A percentile compares a stretch with the other conserved stretches of the same genome.
Conservation (phyloP, 2,329 filamentous ascomycete species). For the Juglanconis oblonga region DNA sequence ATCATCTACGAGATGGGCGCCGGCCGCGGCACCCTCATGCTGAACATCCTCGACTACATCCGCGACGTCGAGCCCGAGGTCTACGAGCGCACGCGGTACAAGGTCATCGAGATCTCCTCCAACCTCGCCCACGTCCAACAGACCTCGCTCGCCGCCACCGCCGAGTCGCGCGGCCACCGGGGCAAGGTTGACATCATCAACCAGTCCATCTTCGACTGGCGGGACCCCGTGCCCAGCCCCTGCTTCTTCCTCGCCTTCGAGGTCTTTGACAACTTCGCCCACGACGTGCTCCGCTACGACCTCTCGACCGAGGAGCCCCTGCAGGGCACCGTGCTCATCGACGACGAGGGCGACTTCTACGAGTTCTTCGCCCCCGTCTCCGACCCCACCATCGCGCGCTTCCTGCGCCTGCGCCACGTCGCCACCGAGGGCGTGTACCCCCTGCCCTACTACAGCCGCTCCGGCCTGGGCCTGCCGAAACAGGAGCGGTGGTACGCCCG, state of each 20-base stretch:
- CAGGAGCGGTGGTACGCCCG: slow-evolving; percentile 7
- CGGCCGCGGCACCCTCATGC: slow-evolving; percentile 94
- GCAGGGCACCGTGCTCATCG: slow-evolving; percentile 86
- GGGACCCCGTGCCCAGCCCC: slow-evolving; percentile 79
- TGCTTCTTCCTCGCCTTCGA: slow-evolving; percentile 98
- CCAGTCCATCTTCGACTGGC: slow-evolving; percentile 92
- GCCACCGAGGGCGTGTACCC: slow-evolving; percentile 65
- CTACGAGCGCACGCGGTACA: slow-evolving; percentile 89
- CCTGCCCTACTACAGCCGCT: slow-evolving; percentile 50
- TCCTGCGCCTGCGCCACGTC: slow-evolving; percentile 78
- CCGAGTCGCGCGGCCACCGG: slow-evolving; percentile 70
- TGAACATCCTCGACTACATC: slow-evolving; percentile 97
- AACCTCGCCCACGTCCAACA: slow-evolving; percentile 76
- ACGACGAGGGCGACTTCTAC: slow-evolving; percentile 82
- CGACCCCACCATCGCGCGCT: slow-evolving; percentile 79
- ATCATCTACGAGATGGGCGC: slow-evolving; percentile 99
- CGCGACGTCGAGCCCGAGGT: slow-evolving; percentile 85
- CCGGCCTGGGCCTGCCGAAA: slow-evolving; percentile 15
- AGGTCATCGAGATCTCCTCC: slow-evolving; percentile 91
- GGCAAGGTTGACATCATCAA: slow-evolving; percentile 94
- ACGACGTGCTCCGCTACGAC: slow-evolving; percentile 92
- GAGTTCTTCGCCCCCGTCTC: slow-evolving; percentile 78
- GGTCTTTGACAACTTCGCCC: slow-evolving; percentile 97
- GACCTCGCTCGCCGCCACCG: slow-evolving; percentile 63
- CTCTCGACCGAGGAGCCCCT: slow-evolving; percentile 74